Percentiles rank a stretch among this genome's conserved stretches.
Evolutionary conservation across 2,329 filamentous ascomycete genomes (phyloP).

Genomic region (Phyllosticta citrichinensis): DNA sequence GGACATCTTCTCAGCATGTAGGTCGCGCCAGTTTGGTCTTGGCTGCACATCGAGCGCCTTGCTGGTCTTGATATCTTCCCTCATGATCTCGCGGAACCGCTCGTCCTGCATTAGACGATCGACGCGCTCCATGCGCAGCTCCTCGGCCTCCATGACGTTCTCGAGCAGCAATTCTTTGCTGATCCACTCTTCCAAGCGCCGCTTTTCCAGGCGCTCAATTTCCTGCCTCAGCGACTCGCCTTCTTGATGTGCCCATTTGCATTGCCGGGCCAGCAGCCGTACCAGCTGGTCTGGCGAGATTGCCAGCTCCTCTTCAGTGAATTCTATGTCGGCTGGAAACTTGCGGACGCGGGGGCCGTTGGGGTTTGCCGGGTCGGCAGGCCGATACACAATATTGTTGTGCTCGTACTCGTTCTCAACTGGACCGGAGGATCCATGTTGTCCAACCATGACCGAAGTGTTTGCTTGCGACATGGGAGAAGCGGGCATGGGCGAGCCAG

Average conservation of each 20-base stretch:
- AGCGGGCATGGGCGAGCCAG: slow-evolving; percentile 25
- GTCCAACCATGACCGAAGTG: neutral
- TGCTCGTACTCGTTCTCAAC: slow-evolving; percentile 34
- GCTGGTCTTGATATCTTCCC: slow-evolving; percentile 22
- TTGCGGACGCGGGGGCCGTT: slow-evolving; percentile 44
- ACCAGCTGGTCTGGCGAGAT: slow-evolving; percentile 59
- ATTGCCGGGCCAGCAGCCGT: slow-evolving; percentile 50
- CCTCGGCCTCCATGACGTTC: slow-evolving; percentile 61
- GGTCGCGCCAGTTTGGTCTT: slow-evolving; percentile 2
- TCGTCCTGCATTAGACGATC: slow-evolving; percentile 25
- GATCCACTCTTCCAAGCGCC: slow-evolving; percentile 63
- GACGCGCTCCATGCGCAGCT: slow-evolving; percentile 31
- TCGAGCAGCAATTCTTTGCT: slow-evolving; percentile 73
- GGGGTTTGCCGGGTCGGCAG: slow-evolving; percentile 49
- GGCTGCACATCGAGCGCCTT: slow-evolving; percentile 1
- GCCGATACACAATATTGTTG: slow-evolving; percentile 47
- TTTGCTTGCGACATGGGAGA: slow-evolving; percentile 20
- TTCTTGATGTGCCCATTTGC: slow-evolving; percentile 63
- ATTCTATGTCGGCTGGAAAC: slow-evolving; percentile 48
- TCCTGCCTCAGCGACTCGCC: slow-evolving; percentile 53
- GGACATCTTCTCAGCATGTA: neutral
- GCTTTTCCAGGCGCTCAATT: slow-evolving; percentile 55
- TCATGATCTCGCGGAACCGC: slow-evolving; percentile 24
- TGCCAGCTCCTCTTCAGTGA: slow-evolving; percentile 54
- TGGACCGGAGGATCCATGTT: slow-evolving; percentile 14